Conservation (phyloP, 768 basidiomycete species). For the Pisolithus albus region DNA sequence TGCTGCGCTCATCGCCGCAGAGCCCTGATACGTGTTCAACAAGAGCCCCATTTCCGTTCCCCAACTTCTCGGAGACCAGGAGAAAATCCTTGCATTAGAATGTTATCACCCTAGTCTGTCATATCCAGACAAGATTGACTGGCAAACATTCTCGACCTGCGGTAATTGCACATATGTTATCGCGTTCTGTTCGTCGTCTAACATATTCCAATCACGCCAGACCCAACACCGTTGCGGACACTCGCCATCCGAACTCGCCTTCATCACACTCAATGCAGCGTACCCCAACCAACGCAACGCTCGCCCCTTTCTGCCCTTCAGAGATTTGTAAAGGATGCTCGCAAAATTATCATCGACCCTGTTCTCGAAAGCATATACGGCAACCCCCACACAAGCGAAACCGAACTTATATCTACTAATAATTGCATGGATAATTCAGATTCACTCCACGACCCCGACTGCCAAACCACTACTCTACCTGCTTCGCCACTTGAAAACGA, state of each 20-base stretch:
- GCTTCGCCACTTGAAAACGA: constrained; percentile 27
- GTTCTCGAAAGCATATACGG: constrained; percentile 24
- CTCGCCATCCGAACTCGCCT: constrained; percentile 37
- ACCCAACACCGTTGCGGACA: constrained; percentile 45
- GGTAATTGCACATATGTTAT: constrained; percentile 34
- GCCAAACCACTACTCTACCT: constrained; percentile 15
- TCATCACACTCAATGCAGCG: constrained; percentile 31
- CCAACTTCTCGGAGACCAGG: constrained; percentile 28
- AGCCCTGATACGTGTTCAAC: neutral
- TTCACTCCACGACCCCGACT: constrained; percentile 19
- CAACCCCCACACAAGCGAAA: constrained; percentile 13
- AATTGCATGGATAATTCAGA: constrained; percentile 19
- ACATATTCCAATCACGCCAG: constrained; percentile 26
- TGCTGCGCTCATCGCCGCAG: neutral
- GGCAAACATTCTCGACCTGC: constrained; percentile 49
- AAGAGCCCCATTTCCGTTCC: constrained; percentile 3
- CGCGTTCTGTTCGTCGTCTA: neutral
- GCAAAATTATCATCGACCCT: constrained; percentile 44
- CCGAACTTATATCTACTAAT: constrained; percentile 23
- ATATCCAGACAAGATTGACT: constrained; percentile 48
- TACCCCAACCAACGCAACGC: constrained; percentile 35
- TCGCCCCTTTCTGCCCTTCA: constrained; percentile 50
- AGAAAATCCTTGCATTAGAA: constrained; percentile 38
- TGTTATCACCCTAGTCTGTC: constrained; percentile 37
- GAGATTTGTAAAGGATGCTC: constrained; percentile 47